Base-by-base conservation (phyloP, 495 filamentous ascomycete genomes). In the Tuber microsphaerosporum region DNA sequence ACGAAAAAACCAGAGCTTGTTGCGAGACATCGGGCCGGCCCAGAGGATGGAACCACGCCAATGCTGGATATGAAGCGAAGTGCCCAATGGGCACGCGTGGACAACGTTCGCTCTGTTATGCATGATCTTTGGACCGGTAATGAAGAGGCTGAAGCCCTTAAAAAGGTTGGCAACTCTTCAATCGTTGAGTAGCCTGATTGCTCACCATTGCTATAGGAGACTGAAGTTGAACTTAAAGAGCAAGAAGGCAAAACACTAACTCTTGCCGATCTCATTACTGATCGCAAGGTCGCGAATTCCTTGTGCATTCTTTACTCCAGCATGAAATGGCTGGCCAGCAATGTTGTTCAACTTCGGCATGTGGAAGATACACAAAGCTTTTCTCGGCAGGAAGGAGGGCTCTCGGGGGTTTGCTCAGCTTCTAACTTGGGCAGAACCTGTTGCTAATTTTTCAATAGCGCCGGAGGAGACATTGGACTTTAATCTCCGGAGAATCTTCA, bases 321-420 rank as follows among this genome's bases (percentile, higher is more conserved):
- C 87, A 97, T 97, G 94, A 92, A 95, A 88, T 99, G 95, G 95
- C 90, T 99, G 39, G 90, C 92, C 73, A 91, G 89, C 79, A 93
- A 93, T 83, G 88, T 97, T 26, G 82, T 86, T 19, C 87, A 91
- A 73, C 87, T 98, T 51, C 90, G 94, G 39, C 90, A 92, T 77
- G 91, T 97, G 76, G 92, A 83, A 73, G 81, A 83, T 45, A 73
- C 79, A 20, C 76, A 80, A 69, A 81, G 75, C 48, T 83, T 83
- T 71, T 79, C 81, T 42, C 78, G 76, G 72, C 77, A 80, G 41
- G 81, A 82, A 70, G 79, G 76, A 39, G 70, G 73, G 22, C 73
- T 56, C 65, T 48, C 73, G 44, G 81, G 81, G 70, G 81, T 75
- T 56, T 34, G 76, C 20, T 10, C 42, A 12, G 22, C 14, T 22